Percentiles rank a stretch among this genome's conserved stretches.
Evolutionary conservation across 345 rosid species (phyloP).

Genomic region (Camelina sativa): DNA sequence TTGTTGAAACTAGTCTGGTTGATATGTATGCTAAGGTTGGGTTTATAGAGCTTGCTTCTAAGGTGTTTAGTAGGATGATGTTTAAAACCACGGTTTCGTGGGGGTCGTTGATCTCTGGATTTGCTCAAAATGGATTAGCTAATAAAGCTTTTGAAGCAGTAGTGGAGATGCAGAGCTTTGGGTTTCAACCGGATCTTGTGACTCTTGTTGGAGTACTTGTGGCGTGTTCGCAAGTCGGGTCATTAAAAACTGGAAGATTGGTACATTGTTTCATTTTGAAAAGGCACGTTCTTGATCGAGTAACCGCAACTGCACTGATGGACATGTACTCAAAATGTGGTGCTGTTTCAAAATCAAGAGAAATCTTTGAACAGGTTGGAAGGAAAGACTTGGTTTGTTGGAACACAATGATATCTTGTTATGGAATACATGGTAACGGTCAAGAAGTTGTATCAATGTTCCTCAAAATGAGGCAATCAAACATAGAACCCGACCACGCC

Average conservation of each 20-base stretch:
- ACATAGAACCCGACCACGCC: conserved; percentile 60
- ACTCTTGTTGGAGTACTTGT: conserved; percentile 60
- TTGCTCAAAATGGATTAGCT: conserved; percentile 67
- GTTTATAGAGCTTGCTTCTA: conserved; percentile 56
- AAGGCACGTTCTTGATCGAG: conserved; percentile 51
- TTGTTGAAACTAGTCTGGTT: conserved; percentile 61
- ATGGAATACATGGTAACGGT: conserved; percentile 73
- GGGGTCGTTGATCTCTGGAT: conserved; percentile 69
- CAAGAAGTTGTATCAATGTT: conserved; percentile 65
- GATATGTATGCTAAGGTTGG: conserved; percentile 81
- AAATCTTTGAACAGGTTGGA: conserved; percentile 54
- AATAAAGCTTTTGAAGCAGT: conserved; percentile 52
- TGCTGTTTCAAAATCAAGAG: conserved; percentile 49
- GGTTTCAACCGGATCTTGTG: conserved; percentile 57
- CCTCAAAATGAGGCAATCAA: conserved; percentile 53
- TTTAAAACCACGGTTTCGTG: conserved; percentile 57
- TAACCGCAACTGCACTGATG: conserved; percentile 59
- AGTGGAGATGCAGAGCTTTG: conserved; percentile 58
- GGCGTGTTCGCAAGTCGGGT: conserved; percentile 66
- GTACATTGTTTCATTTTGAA: conserved; percentile 60
- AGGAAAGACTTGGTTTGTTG: conserved; percentile 63
- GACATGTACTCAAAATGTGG: conserved; percentile 84
- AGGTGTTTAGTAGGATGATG: conserved; percentile 53
- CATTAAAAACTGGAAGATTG: conserved; percentile 61
- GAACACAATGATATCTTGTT: conserved; percentile 72